Evolutionary conservation across 345 rosid genomes (phyloP), one percentile per base, ranked within the genome.

Genomic region (Viola odorata): DNA sequence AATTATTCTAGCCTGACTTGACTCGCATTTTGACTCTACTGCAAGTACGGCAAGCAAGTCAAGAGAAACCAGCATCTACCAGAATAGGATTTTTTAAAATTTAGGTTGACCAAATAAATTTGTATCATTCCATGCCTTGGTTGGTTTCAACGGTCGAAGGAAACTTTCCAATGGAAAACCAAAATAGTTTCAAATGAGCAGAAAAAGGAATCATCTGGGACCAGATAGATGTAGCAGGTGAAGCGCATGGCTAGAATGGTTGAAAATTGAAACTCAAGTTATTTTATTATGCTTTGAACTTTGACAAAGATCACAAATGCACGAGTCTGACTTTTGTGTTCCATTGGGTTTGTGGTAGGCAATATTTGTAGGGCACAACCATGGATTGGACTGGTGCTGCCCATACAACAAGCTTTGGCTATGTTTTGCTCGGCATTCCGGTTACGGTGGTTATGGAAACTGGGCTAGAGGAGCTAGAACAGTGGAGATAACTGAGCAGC

Each of bases 341-440:
- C 4, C 23, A 15, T 71, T 16, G 62, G 61, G 63, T n/a, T 71
- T 57, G 62, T 57, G 53, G 75, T 82, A 87, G 97, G 90, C 95
- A 50, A 81, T 89, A 41, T 84, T 89, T 80, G 96, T 82, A 37
- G 99, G 97, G 57, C 99, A 86, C 74, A 84, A 87, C 83, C 99
- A 86, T 63, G 97, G 99, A 73, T 57, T 94, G 58, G 97, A 94
- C 76, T 86, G 97, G 97, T 94, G 95, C 60, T 94, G 99, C 75
- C 99, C 95, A 23, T 63, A 81, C 69, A 55, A 57, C 58, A 81
- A 78, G 57, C 79, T 86, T 8, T 89, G 97, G 99, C 85, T 92
- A 39, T 92, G 99, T 85, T 92, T 74, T 77, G 97, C 99, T 0
- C 80, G 97, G 77, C 96, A 89, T 69, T 78, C 91, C 0, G 91